phyloP scores from a whole-genome alignment of 2,329 filamentous ascomycete species.

The Fusarium zealandicum region DNA sequence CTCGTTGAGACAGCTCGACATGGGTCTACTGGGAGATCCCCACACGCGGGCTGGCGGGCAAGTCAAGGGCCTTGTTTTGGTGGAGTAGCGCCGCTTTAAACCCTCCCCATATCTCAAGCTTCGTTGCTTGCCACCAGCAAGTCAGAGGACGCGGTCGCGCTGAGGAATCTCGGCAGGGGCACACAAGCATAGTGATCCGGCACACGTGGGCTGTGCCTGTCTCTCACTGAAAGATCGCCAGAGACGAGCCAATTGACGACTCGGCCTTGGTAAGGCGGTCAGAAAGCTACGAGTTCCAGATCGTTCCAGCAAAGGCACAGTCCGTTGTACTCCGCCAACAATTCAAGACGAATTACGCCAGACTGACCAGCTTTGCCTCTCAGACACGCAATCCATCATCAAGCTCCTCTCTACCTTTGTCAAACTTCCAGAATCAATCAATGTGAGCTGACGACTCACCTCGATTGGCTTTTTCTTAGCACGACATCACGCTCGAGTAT shows the following conservation, averaged over 20 bases:
- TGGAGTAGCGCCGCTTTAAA: conserved; percentile 19
- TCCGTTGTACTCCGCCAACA: conserved; percentile 1
- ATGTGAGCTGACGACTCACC: conserved; percentile 11
- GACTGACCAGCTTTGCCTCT: neutral
- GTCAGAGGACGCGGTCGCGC: conserved; percentile 3
- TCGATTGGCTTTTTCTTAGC: conserved; percentile 12
- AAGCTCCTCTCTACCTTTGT: neutral
- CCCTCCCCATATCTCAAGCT: conserved; percentile 16
- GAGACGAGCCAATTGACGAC: conserved; percentile 20
- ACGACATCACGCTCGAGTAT: conserved; percentile 7
- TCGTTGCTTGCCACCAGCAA: conserved; percentile 13
- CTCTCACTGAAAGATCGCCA: conserved; percentile 26
- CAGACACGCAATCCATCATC: neutral
- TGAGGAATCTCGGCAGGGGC: conserved; percentile 34
- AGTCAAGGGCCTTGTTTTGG: conserved; percentile 18
- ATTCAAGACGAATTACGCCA: conserved; percentile 1
- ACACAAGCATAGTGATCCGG: conserved; percentile 25
- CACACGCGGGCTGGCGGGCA: neutral
- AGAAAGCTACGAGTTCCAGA: conserved; percentile 16
- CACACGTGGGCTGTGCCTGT: conserved; percentile 34
- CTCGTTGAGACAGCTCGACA: conserved; percentile 36
- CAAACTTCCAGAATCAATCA: conserved; percentile 4
- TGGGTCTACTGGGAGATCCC: neutral
- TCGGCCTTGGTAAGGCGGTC: conserved; percentile 26
- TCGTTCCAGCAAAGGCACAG: neutral